Percentiles rank a stretch among this genome's conserved stretches.
These are phyloP conservation scores for Cytospora piceae DNA, from an alignment of 2,329 filamentous ascomycete species.

Conservation along the genomic window DNA sequence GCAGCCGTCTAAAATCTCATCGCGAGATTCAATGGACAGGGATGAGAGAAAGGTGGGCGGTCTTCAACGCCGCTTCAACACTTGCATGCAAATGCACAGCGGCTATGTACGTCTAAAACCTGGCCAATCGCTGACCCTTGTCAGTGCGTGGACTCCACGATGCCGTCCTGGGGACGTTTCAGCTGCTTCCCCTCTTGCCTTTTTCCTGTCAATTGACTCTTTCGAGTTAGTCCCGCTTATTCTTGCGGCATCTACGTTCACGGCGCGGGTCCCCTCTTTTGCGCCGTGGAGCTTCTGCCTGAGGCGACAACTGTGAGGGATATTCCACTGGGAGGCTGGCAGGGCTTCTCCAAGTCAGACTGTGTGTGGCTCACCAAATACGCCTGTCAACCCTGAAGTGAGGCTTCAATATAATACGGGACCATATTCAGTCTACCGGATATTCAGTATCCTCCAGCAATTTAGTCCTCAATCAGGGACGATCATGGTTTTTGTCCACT, in stretches of 20 bases:
- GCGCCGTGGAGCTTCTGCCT: neutral
- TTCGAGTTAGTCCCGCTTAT: slow-evolving; percentile 8
- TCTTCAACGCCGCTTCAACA: slow-evolving; percentile 28
- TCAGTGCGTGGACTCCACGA: slow-evolving; percentile 10
- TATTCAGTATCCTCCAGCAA: neutral
- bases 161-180: slow-evolving; percentile 34
- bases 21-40: slow-evolving; percentile 24
- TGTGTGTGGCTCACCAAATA: neutral
- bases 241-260: slow-evolving; percentile 2
- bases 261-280: slow-evolving; percentile 10
- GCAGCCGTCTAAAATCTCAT: slow-evolving; percentile 28
- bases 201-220: slow-evolving; percentile 11
- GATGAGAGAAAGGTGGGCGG: slow-evolving; percentile 19
- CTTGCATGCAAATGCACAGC: slow-evolving; percentile 40
- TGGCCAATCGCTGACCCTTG: slow-evolving; percentile 35
- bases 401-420: neutral
- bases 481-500: neutral
- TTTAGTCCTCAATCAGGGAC: neutral
- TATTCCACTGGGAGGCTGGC: neutral
- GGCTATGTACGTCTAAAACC: slow-evolving; percentile 39
- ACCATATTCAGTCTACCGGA: too few relatives aligned
- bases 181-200: slow-evolving; percentile 32
- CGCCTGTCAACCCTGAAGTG: neutral
- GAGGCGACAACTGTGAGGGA: slow-evolving; percentile 7
- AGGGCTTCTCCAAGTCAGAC: neutral